phyloP scores from a whole-genome alignment of 257 asterid genomes.

The Cruciata laevipes region DNA sequence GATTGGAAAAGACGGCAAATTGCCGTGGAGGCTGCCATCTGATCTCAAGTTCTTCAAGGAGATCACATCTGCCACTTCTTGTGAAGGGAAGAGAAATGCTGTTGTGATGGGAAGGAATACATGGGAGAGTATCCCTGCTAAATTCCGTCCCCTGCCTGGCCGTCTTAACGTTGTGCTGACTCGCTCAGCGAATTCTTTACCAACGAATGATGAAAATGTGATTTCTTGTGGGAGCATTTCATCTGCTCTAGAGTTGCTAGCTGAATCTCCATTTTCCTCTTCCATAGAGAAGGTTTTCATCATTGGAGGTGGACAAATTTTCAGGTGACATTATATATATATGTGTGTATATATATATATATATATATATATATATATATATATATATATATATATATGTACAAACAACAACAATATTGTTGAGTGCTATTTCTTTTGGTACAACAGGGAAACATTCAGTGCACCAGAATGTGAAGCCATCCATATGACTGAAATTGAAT shows the following conservation, averaged over 20 bases:
- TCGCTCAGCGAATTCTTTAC: slow-evolving; percentile 33
- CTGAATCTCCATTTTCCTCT: slow-evolving; percentile 40
- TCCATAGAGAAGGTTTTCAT: slow-evolving; percentile 54
- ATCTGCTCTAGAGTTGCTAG: slow-evolving; percentile 48
- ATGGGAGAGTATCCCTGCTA: slow-evolving; percentile 71
- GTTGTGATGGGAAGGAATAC: slow-evolving; percentile 87
- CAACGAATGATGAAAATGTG: slow-evolving; percentile 36
- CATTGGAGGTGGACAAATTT: slow-evolving; percentile 75
- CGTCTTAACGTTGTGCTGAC: slow-evolving; percentile 66
- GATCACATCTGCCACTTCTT: slow-evolving; percentile 46
- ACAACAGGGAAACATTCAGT: slow-evolving; percentile 58
- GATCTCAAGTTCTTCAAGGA: slow-evolving; percentile 75
- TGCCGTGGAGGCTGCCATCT: slow-evolving; percentile 76
- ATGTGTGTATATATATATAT: too few species aligned
- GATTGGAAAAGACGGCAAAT: slow-evolving; percentile 65
- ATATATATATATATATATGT: too few species aligned
- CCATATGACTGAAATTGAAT: slow-evolving; percentile 61
- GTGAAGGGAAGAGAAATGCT: slow-evolving; percentile 58
- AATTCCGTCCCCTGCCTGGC: slow-evolving; percentile 63
- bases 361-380: too few species aligned
- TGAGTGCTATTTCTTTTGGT: slow-evolving; percentile 11
- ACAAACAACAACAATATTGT: slow-evolving; percentile 1
- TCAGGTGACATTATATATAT: too few species aligned
- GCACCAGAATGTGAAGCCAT: slow-evolving; percentile 73
- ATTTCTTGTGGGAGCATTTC: slow-evolving; percentile 39